These are phyloP conservation scores for Phialophora tarda DNA, from an alignment of 2,329 filamentous ascomycete genomes.

Conservation along the genomic window DNA sequence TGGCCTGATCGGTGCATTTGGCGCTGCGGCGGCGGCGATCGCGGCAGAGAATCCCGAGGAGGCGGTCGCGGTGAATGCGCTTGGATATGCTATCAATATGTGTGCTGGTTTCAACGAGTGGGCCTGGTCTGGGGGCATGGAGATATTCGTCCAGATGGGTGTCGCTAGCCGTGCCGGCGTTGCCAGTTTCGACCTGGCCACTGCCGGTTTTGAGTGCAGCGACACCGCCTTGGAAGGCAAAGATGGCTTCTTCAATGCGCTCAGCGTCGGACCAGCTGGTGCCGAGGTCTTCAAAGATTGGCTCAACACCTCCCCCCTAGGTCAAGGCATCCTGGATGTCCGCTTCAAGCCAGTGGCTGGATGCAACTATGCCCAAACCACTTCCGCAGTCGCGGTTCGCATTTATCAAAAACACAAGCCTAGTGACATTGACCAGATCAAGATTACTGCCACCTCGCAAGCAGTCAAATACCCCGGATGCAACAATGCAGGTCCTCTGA, in stretches of 20 bases:
- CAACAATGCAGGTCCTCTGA: slow-evolving; percentile 21
- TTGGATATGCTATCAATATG: slow-evolving; percentile 24
- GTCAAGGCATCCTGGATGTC: slow-evolving; percentile 23
- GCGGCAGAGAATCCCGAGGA: background rate
- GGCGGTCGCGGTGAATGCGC: slow-evolving; percentile 7
- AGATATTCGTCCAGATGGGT: slow-evolving; percentile 29
- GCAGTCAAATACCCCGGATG: slow-evolving; percentile 29
- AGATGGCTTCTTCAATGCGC: slow-evolving; percentile 25
- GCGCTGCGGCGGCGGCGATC: slow-evolving; percentile 10
- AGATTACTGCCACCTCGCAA: slow-evolving; percentile 19
- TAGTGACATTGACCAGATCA: slow-evolving; percentile 2
- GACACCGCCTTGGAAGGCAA: slow-evolving; percentile 24
- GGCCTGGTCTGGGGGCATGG: slow-evolving; percentile 26
- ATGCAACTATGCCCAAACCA: slow-evolving; percentile 30
- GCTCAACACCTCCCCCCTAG: slow-evolving; percentile 3
- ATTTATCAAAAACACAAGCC: slow-evolving; percentile 7
- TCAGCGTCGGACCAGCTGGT: slow-evolving; percentile 8
- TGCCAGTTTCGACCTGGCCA: slow-evolving; percentile 24
- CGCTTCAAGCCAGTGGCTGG: slow-evolving; percentile 28
- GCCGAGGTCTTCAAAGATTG: slow-evolving; percentile 13
- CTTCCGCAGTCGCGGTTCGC: slow-evolving; percentile 19
- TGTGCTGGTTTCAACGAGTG: slow-evolving; percentile 26
- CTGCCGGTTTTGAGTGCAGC: slow-evolving; percentile 23
- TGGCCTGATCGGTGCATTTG: slow-evolving; percentile 25
- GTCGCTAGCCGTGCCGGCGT: slow-evolving; percentile 18